A percentile compares a stretch with the other conserved stretches of the same genome.
These are phyloP conservation scores for Penicillium carneum DNA, from an alignment of 2,329 filamentous ascomycete genomes.

Conservation along the genomic window DNA sequence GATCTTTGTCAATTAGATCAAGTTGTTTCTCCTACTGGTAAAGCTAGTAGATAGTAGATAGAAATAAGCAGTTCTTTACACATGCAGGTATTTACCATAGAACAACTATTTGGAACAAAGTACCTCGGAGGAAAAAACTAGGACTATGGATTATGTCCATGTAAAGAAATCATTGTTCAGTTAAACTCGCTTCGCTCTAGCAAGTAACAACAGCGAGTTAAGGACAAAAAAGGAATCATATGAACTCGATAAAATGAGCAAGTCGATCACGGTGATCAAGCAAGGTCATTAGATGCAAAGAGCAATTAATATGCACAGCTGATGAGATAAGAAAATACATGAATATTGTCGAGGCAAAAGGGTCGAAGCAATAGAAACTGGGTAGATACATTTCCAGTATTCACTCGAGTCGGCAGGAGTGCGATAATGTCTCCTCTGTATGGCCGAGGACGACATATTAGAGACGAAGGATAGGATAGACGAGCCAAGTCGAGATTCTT, in stretches of 20 bases:
- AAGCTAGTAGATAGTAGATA: background rate
- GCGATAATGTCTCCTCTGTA: background rate
- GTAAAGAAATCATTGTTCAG: slow-evolving; percentile 21
- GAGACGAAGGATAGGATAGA: background rate
- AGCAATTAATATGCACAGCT: slow-evolving; percentile 14
- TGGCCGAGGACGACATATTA: background rate
- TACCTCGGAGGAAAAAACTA: too few species aligned
- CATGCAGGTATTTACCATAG: background rate
- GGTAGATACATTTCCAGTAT: background rate
- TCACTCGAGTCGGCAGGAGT: background rate
- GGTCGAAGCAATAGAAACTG: background rate
- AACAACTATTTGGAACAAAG: background rate
- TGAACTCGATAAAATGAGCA: slow-evolving; percentile 13
- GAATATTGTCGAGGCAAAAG: slow-evolving; percentile 4
- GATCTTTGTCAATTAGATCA: slow-evolving; percentile 15
- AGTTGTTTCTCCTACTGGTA: slow-evolving; percentile 3
- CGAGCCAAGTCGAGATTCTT: background rate
- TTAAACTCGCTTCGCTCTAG: slow-evolving; percentile 22
- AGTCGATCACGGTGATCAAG: slow-evolving; percentile 6
- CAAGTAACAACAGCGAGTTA: slow-evolving; percentile 7
- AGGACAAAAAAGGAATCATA: slow-evolving; percentile 8
- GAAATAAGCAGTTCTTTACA: background rate
- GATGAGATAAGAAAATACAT: slow-evolving; percentile 19
- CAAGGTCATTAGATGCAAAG: slow-evolving; percentile 15
- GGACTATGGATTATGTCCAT: background rate